A percentile compares a stretch with the other conserved stretches of the same genome.
Conservation (phyloP, 306 rosid genomes). For the Rosa persica region DNA sequence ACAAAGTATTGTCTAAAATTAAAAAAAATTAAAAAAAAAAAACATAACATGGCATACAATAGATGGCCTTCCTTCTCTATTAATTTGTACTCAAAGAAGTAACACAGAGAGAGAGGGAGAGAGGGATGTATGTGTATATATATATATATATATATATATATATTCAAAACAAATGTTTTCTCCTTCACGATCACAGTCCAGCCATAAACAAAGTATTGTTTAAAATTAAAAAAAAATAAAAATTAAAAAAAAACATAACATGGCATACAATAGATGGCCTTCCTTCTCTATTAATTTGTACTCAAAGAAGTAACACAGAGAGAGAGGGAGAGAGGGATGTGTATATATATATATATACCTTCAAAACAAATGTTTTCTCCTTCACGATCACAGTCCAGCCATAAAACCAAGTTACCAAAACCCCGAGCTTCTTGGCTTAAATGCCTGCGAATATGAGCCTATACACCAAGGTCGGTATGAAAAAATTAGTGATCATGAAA, state of each 20-base stretch:
- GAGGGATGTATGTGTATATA: too few relatives aligned
- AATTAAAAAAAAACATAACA: background rate
- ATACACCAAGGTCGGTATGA: conserved; percentile 25
- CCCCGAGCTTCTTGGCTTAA: conserved; percentile 93
- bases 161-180: too few relatives aligned
- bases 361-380: conserved; percentile 98
- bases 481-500: conserved; percentile 18
- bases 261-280: background rate
- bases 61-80: background rate
- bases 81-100: too few relatives aligned
- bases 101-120: too few relatives aligned
- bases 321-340: background rate
- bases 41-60: background rate
- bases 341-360: too few relatives aligned
- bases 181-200: too few relatives aligned
- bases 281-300: background rate
- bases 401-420: conserved; percentile 72
- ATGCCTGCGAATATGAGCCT: conserved; percentile 91
- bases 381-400: conserved; percentile 99
- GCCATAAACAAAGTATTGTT: too few relatives aligned
- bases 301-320: background rate
- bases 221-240: too few relatives aligned
- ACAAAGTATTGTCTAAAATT: too few relatives aligned
- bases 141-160: too few relatives aligned
- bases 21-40: too few relatives aligned